phyloP scores from a whole-genome alignment of 1,284 basidiomycete genomes.

The Trichosporon sp. region DNA sequence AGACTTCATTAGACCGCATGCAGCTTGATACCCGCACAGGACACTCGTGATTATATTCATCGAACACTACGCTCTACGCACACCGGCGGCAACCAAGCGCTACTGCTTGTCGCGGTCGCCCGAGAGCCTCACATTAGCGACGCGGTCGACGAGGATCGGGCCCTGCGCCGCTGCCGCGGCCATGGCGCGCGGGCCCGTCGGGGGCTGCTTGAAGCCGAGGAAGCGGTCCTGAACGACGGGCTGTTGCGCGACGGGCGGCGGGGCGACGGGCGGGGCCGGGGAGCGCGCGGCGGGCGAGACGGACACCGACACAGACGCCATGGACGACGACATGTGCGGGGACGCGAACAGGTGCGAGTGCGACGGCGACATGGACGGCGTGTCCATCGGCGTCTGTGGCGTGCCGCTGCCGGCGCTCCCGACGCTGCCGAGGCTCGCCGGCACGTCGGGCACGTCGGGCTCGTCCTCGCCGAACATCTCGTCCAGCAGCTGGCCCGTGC shows the following conservation, averaged over 20 bases:
- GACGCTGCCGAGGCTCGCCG: too few relatives aligned
- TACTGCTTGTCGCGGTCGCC: neutral
- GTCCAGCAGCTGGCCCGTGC: constrained; percentile 13
- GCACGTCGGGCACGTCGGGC: too few relatives aligned
- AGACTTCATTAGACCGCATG: neutral
- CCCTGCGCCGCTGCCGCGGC: neutral
- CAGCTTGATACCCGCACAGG: neutral
- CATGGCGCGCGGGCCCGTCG: neutral
- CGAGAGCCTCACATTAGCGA: neutral
- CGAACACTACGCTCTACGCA: too few relatives aligned
- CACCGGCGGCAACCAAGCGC: too few relatives aligned
- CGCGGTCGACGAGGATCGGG: constrained; percentile 19
- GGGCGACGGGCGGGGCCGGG: neutral
- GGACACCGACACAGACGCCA: neutral
- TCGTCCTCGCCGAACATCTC: constrained; percentile 24
- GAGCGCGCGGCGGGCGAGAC: constrained; percentile 2
- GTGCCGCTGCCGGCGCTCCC: too few relatives aligned
- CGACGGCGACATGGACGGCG: neutral
- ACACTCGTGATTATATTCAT: neutral
- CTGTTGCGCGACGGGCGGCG: neutral
- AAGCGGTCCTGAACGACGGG: constrained; percentile 16
- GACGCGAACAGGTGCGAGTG: neutral
- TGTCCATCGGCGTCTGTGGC: constrained; percentile 12
- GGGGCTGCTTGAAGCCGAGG: constrained; percentile 1
- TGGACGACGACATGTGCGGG: neutral